Conservation (phyloP, 768 basidiomycete species). For the Mycena olivaceomarginata region DNA sequence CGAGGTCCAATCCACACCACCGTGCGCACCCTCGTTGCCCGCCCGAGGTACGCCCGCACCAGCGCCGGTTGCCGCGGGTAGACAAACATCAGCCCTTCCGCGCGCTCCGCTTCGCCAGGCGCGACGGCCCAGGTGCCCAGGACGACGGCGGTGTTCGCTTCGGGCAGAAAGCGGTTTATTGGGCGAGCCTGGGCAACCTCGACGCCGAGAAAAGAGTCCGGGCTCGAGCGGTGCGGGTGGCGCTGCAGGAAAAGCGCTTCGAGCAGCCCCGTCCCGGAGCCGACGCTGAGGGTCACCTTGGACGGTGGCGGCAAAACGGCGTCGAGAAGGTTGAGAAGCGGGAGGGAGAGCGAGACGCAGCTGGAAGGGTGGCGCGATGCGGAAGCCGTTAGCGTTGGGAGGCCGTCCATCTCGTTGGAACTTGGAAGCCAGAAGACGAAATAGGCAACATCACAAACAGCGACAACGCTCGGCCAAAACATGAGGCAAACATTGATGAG, state of each 20-base stretch:
- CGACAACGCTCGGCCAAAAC: no score
- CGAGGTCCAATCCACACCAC: conserved; percentile 29
- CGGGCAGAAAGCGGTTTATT: conserved; percentile 22
- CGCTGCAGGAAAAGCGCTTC: conserved; percentile 21
- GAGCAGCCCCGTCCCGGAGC: conserved; percentile 13
- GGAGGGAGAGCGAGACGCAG: conserved; percentile 24
- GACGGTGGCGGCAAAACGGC: conserved; percentile 11
- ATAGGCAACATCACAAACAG: no score
- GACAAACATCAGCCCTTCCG: conserved; percentile 20
- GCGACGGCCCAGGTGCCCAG: conserved; percentile 21
- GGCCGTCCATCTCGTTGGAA: conserved; percentile 3
- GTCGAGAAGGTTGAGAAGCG: conserved; percentile 23
- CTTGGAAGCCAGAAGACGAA: conserved; percentile 1
- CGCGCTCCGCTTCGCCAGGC: conserved; percentile 7
- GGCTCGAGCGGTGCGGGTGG: conserved; percentile 18
- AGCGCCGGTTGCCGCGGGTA: conserved; percentile 19
- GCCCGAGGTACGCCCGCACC: conserved; percentile 13
- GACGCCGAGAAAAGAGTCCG: conserved; percentile 10
- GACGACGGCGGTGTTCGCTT: conserved; percentile 13
- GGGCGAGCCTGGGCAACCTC: conserved; percentile 7
- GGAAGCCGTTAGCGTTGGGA: conserved; percentile 13
- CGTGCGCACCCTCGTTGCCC: conserved; percentile 19
- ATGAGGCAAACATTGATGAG: no score
- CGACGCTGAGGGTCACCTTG: conserved; percentile 17
- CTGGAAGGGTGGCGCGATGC: conserved; percentile 13